Base-by-base conservation (phyloP, 1,284 basidiomycete genomes). In the Somion occarium region DNA sequence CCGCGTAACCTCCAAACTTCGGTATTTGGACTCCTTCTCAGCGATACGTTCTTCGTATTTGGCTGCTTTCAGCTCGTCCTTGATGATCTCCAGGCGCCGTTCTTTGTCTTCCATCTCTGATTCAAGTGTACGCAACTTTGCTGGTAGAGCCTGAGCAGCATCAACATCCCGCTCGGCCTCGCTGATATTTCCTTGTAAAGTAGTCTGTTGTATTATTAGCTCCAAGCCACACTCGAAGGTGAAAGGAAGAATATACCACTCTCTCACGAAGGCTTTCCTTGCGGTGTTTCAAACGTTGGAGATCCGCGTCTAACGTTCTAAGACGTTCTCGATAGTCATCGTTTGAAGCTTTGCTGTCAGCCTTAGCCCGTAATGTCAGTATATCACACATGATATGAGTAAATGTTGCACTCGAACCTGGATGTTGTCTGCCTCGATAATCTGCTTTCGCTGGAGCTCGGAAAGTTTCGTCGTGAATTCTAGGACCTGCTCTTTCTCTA, bases 21-120 rank as follows among this genome's bases (percentile, higher is more conserved):
- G 75, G 20, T 78, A 73, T 51, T 80, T 78, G 4, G 72, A 65
- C 0, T 71, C 71, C 50, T 84, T 82, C 49, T 85, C 80, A 1
- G 72, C 70, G n/a, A 97, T 67, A 45, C 78, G 78, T 22, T 80
- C 76, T 19, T 96, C 91, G 56, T 84, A 91, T 37, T 82, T 80
- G 5, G 83, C 79, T 0, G 74, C 67, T 30, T 71, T 69, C 39
- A 92, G 76, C 22, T 87, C 82, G 5, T 69, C 60, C 53, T 83
- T 82, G 34, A 85, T 59, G 50, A 77, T 79, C 13, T 78, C 71
- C 3, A 86, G 68, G 3, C 84, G 78, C 1, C 70, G 65, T 52
- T 75, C 75, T 62, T 87, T 85, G 55, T 88, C 88, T 42, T 83
- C 75, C 39, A 88, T 80, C 20, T 77, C 73, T 0, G 64, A 65